Evolutionary conservation across 805 yeast genomes (phyloP).

Genomic region (Metschnikowia lunata): DNA sequence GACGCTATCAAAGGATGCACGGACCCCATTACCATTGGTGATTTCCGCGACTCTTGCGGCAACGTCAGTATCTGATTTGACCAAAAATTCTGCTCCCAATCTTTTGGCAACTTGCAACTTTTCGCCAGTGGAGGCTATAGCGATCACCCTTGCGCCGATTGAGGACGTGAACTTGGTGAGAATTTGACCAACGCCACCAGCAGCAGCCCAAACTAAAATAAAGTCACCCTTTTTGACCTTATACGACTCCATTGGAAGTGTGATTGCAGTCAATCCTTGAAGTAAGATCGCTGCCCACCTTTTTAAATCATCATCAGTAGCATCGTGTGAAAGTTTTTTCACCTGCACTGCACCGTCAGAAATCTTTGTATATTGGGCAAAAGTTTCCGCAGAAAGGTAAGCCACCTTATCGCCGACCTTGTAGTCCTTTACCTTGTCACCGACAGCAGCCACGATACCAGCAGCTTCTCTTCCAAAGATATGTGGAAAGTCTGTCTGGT

Average conservation of each 20-base stretch:
- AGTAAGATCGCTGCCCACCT: constrained; percentile 56
- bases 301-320: constrained; percentile 48
- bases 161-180: constrained; percentile 58
- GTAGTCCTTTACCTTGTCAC: constrained; percentile 50
- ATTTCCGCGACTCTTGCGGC: constrained; percentile 51
- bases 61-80: constrained; percentile 58
- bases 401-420: constrained; percentile 70
- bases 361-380: constrained; percentile 69
- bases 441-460: constrained; percentile 65
- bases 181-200: constrained; percentile 87
- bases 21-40: constrained; percentile 65
- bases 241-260: constrained; percentile 65
- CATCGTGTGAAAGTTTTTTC: constrained; percentile 38
- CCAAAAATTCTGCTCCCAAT: constrained; percentile 72
- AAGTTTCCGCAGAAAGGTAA: constrained; percentile 47
- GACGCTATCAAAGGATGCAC: constrained; percentile 65
- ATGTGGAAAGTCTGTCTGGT: constrained; percentile 57
- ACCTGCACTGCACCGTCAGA: constrained; percentile 23
- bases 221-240: constrained; percentile 64
- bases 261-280: constrained; percentile 77
- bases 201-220: constrained; percentile 84
- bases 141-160: constrained; percentile 78
- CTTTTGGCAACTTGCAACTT: constrained; percentile 62
- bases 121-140: constrained; percentile 73
- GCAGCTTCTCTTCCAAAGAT: constrained; percentile 71